Conservation (phyloP, 164 flowering plant genomes). For the Platanus orientalis region DNA sequence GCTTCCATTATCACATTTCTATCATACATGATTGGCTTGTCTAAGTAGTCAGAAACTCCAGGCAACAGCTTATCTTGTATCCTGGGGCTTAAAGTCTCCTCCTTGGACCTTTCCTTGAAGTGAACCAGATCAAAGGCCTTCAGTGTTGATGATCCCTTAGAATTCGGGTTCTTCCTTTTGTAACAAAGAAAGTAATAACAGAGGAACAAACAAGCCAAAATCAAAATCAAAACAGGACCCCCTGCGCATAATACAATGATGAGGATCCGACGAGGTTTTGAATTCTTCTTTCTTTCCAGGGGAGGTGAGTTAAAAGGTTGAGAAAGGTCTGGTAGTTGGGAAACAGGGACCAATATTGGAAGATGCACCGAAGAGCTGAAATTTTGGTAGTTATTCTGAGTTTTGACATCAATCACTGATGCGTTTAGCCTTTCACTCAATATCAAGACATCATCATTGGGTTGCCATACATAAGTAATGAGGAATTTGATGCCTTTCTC, state of each 20-base stretch:
- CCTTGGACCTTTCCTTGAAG: constrained; percentile 18
- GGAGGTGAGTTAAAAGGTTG: constrained; percentile 13
- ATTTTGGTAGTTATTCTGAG: constrained; percentile 26
- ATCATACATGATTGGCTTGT: constrained; percentile 50
- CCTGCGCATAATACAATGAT: constrained; percentile 5
- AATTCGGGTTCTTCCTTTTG: too few species aligned
- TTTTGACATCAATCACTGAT: constrained; percentile 16
- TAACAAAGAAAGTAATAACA: background rate
- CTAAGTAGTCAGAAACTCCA: constrained; percentile 52
- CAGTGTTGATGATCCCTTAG: too few species aligned
- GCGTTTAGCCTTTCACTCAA: too few species aligned
- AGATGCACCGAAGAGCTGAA: constrained; percentile 16
- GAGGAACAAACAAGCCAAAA: constrained; percentile 9
- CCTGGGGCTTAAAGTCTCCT: constrained; percentile 23
- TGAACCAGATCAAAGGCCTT: constrained; percentile 21
- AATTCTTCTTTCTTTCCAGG: background rate
- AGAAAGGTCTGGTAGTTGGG: constrained; percentile 18
- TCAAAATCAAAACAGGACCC: constrained; percentile 5
- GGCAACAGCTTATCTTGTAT: constrained; percentile 50
- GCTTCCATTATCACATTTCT: constrained; percentile 43
- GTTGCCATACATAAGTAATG: constrained; percentile 55
- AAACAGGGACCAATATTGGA: constrained; percentile 23
- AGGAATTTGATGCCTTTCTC: constrained; percentile 31
- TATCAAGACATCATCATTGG: too few species aligned
- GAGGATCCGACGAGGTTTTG: constrained; percentile 4